Evolutionary conservation across 192 early-diverging fungal species (phyloP), one percentile per base, ranked within the genome.

Genomic region (Coemansia sp.): DNA sequence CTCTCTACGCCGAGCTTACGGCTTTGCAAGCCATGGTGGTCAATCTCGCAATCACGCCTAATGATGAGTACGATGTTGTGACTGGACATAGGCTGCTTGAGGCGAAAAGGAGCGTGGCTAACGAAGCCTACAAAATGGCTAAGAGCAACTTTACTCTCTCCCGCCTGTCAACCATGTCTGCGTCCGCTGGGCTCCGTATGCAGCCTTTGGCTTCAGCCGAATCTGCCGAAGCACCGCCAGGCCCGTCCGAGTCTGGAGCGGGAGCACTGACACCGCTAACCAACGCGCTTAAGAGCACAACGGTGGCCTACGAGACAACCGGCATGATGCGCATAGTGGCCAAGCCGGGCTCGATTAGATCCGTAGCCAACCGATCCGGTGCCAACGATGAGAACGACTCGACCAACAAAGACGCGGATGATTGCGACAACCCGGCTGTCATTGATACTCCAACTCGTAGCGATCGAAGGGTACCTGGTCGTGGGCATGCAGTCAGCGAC

Each of bases 391-490:
- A 13, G 15, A 29, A 38, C 31, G 49, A n/a, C 1, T 39, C 36
- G 0, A 38, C 8, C 5, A 64, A 53, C 22, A 39, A 29, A n/a
- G 53, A 64, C 34, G 29, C 18, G 31, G 33, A n/a, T 13, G 20
- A 5, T 31, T 44, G 5, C 24, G 57, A 33, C 10, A 52, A 52
- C 20, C n/a, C n/a, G 49, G 22, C n/a, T 52, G 22, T 22, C 49
- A 9, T 49, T 5, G 15, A 44, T 10, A 13, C 22, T 20, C 15
- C 16, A 18, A 16, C 0, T n/a, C 18, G 31, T 27, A 50, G 12
- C 13, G 41, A 68, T n/a, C 63, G 80, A 12, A 70, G 41, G n/a
- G 82, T 80, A 29, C 82, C 82, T 18, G 82, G 82, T 1, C 82
- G 82, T 13, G 82, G 82, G 12, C 75, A 68, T 31, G 44, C 71